phyloP scores from a whole-genome alignment of 495 filamentous ascomycete species.

The Hamigera avellanea region DNA sequence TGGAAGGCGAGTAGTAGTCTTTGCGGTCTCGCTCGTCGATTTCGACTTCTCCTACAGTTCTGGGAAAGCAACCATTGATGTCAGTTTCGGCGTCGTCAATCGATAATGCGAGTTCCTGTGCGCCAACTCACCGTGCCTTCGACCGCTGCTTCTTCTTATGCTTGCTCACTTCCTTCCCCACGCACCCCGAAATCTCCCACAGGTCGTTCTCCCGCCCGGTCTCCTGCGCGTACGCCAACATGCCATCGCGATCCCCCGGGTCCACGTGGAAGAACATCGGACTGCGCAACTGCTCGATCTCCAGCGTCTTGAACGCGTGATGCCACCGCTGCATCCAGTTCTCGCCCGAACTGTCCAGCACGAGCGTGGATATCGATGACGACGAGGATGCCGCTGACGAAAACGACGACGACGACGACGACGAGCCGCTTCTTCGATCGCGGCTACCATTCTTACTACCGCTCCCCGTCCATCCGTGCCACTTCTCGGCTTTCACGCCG shows the following conservation, averaged over 20 bases:
- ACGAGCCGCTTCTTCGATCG: conserved; percentile 9
- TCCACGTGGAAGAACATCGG: conserved; percentile 61
- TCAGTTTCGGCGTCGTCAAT: no score
- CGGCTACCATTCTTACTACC: conserved; percentile 7
- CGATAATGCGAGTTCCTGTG: no score
- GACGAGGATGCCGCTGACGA: no score
- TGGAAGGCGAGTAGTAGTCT: conserved; percentile 52
- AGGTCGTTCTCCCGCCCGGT: conserved; percentile 37
- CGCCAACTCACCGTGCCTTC: conserved; percentile 19
- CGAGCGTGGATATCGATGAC: conserved; percentile 19
- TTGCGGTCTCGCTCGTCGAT: conserved; percentile 55
- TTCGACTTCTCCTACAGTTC: conserved; percentile 22
- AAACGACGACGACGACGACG: conserved; percentile 15
- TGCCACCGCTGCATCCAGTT: conserved; percentile 49
- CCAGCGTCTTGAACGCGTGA: conserved; percentile 39
- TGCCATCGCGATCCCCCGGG: conserved; percentile 49
- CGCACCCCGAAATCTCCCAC: conserved; percentile 46
- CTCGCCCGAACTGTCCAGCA: conserved; percentile 40
- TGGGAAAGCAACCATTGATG: conserved; percentile 1
- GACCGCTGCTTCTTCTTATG: conserved; percentile 43
- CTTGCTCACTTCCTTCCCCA: conserved; percentile 54
- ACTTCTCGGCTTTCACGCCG: conserved; percentile 20
- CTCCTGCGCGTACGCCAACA: conserved; percentile 47
- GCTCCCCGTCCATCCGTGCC: conserved; percentile 8
- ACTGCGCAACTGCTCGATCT: conserved; percentile 48